phyloP scores from a whole-genome alignment of 2,329 filamentous ascomycete species.

The Xylaria sp. region DNA sequence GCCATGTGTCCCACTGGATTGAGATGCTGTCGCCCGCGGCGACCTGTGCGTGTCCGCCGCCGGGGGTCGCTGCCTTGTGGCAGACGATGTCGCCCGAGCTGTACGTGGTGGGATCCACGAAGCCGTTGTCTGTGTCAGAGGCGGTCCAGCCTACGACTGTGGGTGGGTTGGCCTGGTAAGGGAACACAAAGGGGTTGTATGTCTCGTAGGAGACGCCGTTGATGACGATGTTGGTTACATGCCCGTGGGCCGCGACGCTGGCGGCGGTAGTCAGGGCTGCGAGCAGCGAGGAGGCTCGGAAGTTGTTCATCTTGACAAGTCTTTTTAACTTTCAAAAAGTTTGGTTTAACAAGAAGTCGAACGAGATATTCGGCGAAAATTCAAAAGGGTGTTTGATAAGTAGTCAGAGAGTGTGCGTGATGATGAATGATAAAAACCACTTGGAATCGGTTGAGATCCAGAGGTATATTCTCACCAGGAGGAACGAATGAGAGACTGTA shows the following conservation, averaged over 20 bases:
- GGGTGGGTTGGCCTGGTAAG: slow-evolving; percentile 53
- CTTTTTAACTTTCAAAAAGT: slow-evolving; percentile 31
- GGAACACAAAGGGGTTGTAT: slow-evolving; percentile 55
- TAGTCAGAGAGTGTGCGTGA: slow-evolving; percentile 1
- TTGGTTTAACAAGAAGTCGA: slow-evolving; percentile 30
- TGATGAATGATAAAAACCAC: neutral
- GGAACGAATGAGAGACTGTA: slow-evolving; percentile 42
- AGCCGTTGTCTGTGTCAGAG: slow-evolving; percentile 57
- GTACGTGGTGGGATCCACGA: slow-evolving; percentile 60
- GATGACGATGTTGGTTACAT: slow-evolving; percentile 57
- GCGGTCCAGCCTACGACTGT: slow-evolving; percentile 56
- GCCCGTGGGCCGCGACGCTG: slow-evolving; percentile 54
- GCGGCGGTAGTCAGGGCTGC: slow-evolving; percentile 43
- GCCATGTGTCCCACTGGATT: slow-evolving; percentile 63
- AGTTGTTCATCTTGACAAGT: slow-evolving; percentile 42
- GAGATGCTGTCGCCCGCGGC: slow-evolving; percentile 59
- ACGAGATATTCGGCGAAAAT: neutral
- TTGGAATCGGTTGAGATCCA: slow-evolving; percentile 43
- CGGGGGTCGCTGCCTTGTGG: slow-evolving; percentile 57
- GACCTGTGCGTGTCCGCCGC: slow-evolving; percentile 54
- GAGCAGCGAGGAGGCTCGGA: slow-evolving; percentile 39
- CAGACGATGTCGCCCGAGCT: slow-evolving; percentile 60
- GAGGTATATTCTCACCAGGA: slow-evolving; percentile 47
- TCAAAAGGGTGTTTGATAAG: neutral
- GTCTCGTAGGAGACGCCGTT: slow-evolving; percentile 57